Evolutionary conservation across 345 rosid species (phyloP), one percentile per base, ranked within the genome.

Genomic region (Pugionium dolabratum): DNA sequence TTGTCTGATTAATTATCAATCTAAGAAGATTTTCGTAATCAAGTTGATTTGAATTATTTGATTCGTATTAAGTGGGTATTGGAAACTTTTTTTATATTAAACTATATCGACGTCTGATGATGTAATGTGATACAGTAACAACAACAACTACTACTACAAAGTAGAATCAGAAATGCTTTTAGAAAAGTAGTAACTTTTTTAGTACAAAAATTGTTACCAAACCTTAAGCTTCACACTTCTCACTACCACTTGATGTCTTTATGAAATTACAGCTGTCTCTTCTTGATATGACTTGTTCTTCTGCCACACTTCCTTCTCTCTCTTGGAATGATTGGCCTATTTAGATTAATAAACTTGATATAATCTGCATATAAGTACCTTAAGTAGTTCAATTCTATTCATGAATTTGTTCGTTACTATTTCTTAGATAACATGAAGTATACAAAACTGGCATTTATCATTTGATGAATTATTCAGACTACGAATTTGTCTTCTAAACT

Each of bases 191-290:
- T 32, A 32, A 32, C 34, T 32, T 32, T 32, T 32, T 32, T 32
- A 18, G 18, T 18, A 18, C 18, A 18, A 18, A 18, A 18, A 18
- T 32, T 32, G 34, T 32, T 32, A 32, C 34, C 34, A 32, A 32
- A 32, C 34, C 34, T 32, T 32, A 32, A 32, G 34, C 34, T 2
- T 32, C 34, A 32, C 4, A 32, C 34, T 32, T 32, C 34, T 32
- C 34, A 2, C 34, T 32, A 32, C 34, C 34, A 32, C 34, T 72
- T 72, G 76, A 72, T 64, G 59, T 72, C 76, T 49, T 56, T 72
- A 59, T 72, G 70, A 64, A 56, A 49, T 42, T 64, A 64, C 76
- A 72, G 76, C 76, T 72, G 76, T 72, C 76, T 55, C 69, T 71
- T 54, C 75, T 63, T 55, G 75, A 71, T 46, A 71, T 71, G 75